A percentile compares a stretch with the other conserved stretches of the same genome.
Conservation (phyloP, 2,329 filamentous ascomycete species). For the Pochonia chlamydosporia region DNA sequence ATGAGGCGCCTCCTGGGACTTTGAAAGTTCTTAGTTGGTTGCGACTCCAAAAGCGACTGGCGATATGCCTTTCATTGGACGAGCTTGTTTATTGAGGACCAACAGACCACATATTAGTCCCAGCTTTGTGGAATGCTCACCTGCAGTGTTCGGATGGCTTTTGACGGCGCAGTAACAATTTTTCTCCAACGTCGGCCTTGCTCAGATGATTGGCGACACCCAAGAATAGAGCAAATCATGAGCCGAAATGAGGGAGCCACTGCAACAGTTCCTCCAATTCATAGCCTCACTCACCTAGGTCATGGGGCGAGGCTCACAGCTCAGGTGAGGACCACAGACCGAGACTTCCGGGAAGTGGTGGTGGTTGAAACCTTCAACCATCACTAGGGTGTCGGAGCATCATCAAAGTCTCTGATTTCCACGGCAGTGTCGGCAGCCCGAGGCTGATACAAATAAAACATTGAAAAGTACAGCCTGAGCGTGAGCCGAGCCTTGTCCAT, state of each 20-base stretch:
- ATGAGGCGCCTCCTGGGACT: background rate
- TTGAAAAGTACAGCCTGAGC: too few relatives aligned
- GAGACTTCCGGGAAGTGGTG: constrained; percentile 1
- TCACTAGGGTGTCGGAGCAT: background rate
- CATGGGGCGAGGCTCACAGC: background rate
- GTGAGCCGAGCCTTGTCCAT: too few relatives aligned
- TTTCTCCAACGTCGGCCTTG: background rate
- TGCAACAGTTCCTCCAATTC: background rate
- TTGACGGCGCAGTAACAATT: constrained; percentile 1
- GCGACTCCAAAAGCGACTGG: background rate
- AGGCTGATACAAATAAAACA: too few relatives aligned
- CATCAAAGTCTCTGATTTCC: background rate
- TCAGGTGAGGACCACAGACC: background rate
- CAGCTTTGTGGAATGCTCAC: background rate
- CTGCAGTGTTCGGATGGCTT: constrained; percentile 1
- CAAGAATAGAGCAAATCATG: background rate
- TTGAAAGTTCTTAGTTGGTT: background rate
- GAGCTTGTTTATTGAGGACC: background rate
- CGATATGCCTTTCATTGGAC: background rate
- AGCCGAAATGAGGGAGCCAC: background rate
- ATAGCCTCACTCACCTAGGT: too few relatives aligned
- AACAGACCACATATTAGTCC: background rate
- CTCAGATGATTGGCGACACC: background rate
- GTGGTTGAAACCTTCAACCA: background rate
- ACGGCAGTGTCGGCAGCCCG: too few relatives aligned